Evolutionary conservation across 2,329 filamentous ascomycete genomes (phyloP), one percentile per base, ranked within the genome.

Genomic region (Pseudogymnoascus sp.): DNA sequence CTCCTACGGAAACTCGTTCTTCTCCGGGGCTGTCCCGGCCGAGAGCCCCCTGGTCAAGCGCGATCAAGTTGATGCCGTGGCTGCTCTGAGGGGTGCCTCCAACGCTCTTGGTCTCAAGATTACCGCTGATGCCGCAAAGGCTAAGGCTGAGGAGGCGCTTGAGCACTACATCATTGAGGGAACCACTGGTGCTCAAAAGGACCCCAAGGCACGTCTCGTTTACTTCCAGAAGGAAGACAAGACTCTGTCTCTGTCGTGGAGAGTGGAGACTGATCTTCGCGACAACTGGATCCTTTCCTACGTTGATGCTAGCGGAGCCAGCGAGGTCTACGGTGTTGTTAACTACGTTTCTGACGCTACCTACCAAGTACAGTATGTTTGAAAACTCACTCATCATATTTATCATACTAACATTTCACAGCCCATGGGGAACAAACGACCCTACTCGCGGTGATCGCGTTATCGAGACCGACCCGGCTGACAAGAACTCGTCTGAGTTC

Each of bases 241-340:
- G 52, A 71, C 66, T 1, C 72, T 84, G 3, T 74, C 73, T 5
- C 72, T 83, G 18, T 73, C 78, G 0, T 84, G 81, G 82, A 73
- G 81, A 66, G 73, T 84, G 9, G 81, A 84, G 74, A 84, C 81
- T 2, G 80, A 84, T 60, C 69, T 82, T 38, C 61, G 74, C 7
- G 75, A 78, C 62, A 80, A 83, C 71, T 84, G 80, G 80, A 74
- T 84, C n/a, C 69, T 82, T 39, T 78, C 79, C 1, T 84, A 84
- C 65, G 75, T 83, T 30, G 77, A 83, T 60, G 65, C 65, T 3
- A 68, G 70, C 3, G 73, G 73, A 58, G 76, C 74, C 30, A 72
- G 75, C 18, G 69, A 78, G 52, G 66, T 84, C 7, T 72, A 79
- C 56, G 79, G 76, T 58, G 80, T 82, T 18, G 76, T 82, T 21